Evolutionary conservation across 371 early-diverging fungal genomes (phyloP).

Genomic region (Mucor indicus): DNA sequence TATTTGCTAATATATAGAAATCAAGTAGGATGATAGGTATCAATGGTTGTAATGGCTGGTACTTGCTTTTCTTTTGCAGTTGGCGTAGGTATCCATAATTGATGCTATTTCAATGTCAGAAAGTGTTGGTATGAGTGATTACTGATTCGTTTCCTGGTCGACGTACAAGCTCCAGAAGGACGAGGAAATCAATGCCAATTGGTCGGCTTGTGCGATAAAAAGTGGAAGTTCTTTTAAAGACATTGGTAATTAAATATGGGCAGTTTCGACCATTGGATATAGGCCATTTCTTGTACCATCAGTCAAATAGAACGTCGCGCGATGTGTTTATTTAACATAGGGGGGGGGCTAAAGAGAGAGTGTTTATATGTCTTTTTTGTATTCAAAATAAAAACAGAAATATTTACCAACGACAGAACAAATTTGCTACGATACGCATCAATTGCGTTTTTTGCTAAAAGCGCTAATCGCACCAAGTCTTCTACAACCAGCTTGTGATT

Average conservation of each 20-base stretch:
- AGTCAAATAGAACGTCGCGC: conserved; percentile 11
- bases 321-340: conserved; percentile 12
- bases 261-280: conserved; percentile 12
- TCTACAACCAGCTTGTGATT: conserved; percentile 11
- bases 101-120: conserved; percentile 16
- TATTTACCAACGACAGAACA: conserved; percentile 12
- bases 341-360: conserved; percentile 8
- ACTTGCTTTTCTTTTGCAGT: conserved; percentile 15
- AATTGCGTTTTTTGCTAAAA: conserved; percentile 14
- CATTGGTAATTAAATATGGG: conserved; percentile 16
- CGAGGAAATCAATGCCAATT: conserved; percentile 12
- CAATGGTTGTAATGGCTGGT: conserved; percentile 11
- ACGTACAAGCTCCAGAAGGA: conserved; percentile 14
- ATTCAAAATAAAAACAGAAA: conserved; percentile 16
- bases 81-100: conserved; percentile 15
- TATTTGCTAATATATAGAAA: too few relatives aligned
- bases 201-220: conserved; percentile 15
- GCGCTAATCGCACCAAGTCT: conserved; percentile 12
- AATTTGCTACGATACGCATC: conserved; percentile 17
- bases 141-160: conserved; percentile 12
- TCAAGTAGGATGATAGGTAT: conserved; percentile 11
- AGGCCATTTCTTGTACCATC: conserved; percentile 16
- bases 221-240: conserved; percentile 16
- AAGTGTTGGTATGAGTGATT: conserved; percentile 13
- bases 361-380: conserved; percentile 12